Base-by-base conservation (phyloP, 768 basidiomycete genomes). In the Rhodotorula kratochvilovae region DNA sequence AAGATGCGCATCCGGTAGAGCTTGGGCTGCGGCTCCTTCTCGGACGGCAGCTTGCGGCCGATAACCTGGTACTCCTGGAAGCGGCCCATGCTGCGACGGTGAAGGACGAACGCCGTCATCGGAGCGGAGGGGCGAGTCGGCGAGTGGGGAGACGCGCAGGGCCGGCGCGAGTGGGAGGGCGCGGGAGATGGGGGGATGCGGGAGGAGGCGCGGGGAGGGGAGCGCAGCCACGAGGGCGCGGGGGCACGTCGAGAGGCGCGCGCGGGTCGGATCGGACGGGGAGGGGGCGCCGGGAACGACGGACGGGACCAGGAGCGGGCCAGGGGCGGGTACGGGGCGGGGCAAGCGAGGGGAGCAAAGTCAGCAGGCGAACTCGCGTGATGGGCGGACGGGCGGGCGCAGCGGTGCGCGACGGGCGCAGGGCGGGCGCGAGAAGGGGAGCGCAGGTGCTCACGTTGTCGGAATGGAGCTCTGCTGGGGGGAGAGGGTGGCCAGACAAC, bases 1-100 rank as follows among this genome's bases (percentile, higher is more conserved):
- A 98, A 99, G 80, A 98, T 96, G 82, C 95, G 90, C 95, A 97
- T 97, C 79, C 95, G 90, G 86, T 91, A 97, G 83, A 98, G 94
- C 87, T 98, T 97, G 72, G 96, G 96, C 71, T 86, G 90, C 66
- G 92, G 91, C 76, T 96, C 91, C 74, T 86, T 81, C 84, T 92
- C 92, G 65, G 92, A 93, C 80, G 96, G 95, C 78, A 97, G 84
- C 82, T 96, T 94, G 81, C 95, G 92, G 76, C 96, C 96, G 77
- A 99, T 89, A 82, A 98, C 90, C 84, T 96, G 93, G 85, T 85
- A 97, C 86, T 99, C 95, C 76, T 78, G 79, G 81, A 84, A 82
- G 77, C 82, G 82, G 74, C 81, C 81, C 83, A 83, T 83, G 61
- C 62, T 70, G 56, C 25, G 61, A n/a, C n/a, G n/a, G n/a, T n/a